Base-by-base conservation (phyloP, 306 rosid species). In the Rosa rugosa region DNA sequence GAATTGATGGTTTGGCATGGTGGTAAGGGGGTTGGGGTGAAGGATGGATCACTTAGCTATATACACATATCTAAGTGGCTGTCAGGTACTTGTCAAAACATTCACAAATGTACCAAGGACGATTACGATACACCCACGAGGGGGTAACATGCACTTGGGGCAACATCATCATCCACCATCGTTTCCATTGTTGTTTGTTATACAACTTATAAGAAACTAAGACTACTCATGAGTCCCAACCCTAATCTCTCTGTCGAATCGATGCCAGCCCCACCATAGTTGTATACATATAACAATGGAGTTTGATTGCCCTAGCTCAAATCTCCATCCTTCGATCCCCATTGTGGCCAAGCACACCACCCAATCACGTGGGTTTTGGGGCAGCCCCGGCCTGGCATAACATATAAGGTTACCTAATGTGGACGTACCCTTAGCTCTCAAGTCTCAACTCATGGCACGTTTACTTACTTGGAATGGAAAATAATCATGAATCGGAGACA, bases 301-400 rank as follows among this genome's bases (percentile, higher is more conserved):
- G 27, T 8, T 1, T 20, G 49, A 66, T 66, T 66, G 47, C 71
- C 71, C 27, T 38, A 18, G 71, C 47, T 66, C 71, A 8, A 17
- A 66, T 66, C 71, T 40, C 49, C 22, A 66, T 64, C 69, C 22
- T 64, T 17, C 22, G 40, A 64, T 73, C 73, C 83, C 80, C 64
- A 69, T 60, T 78, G 89, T 88, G 94, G 87, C 85, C 89, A 85
- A 87, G 88, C 91, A 89, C 49, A 50, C 79, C 90, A 86, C 88
- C 85, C 46, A 63, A 85, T 94, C 97, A 94, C 99, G 89, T 95
- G 97, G 98, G 96, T 83, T 87, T 89, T 85, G 92, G 90, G 71
- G 47, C 81, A 81, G 82, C 51, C 70, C 82, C 65, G 83, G 42
- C 74, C 85, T 71, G 79, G 79, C 49, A 38, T 81, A 82, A 70